Percentiles rank a stretch among this genome's conserved stretches.
Evolutionary conservation across 495 filamentous ascomycete genomes (phyloP).

Genomic region (Aspergillus asperescens): DNA sequence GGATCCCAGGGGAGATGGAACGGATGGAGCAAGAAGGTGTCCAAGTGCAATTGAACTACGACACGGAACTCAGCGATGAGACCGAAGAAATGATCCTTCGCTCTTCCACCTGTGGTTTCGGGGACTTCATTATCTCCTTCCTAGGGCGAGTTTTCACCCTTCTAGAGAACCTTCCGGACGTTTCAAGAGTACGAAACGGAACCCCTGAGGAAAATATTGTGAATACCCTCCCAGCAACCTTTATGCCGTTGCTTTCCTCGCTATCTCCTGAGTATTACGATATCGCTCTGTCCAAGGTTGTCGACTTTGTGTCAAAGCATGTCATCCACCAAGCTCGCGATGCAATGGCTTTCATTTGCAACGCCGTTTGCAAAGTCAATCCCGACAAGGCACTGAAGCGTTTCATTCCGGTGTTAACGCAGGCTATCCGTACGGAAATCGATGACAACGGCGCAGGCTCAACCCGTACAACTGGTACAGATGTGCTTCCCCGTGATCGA

Average conservation of each 20-base stretch:
- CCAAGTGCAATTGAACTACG: conserved; percentile 79
- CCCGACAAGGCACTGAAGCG: conserved; percentile 86
- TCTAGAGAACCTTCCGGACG: conserved; percentile 90
- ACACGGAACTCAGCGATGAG: conserved; percentile 71
- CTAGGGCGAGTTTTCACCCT: conserved; percentile 92
- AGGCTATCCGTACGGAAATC: conserved; percentile 92
- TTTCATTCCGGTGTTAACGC: conserved; percentile 81
- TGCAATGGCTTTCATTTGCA: conserved; percentile 98
- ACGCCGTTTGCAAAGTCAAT: conserved; percentile 88
- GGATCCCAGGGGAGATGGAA: conserved; percentile 90
- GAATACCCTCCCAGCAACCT: conserved; percentile 88
- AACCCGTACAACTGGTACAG: conserved; percentile 84
- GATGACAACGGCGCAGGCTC: conserved; percentile 96
- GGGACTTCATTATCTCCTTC: conserved; percentile 85
- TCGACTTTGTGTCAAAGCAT: conserved; percentile 87
- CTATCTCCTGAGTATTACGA: conserved; percentile 94
- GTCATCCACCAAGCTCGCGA: conserved; percentile 96
- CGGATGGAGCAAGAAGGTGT: conserved; percentile 86
- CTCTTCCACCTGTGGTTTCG: conserved; percentile 92
- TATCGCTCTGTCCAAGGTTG: conserved; percentile 83
- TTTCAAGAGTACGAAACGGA: conserved; percentile 75
- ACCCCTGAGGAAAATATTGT: conserved; percentile 96
- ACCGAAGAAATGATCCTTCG: conserved; percentile 86
- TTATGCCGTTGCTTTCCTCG: conserved; percentile 84
- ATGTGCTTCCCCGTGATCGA: conserved; percentile 87